Conservation (phyloP, 2,329 filamentous ascomycete genomes). For the Thielaviopsis musarum region DNA sequence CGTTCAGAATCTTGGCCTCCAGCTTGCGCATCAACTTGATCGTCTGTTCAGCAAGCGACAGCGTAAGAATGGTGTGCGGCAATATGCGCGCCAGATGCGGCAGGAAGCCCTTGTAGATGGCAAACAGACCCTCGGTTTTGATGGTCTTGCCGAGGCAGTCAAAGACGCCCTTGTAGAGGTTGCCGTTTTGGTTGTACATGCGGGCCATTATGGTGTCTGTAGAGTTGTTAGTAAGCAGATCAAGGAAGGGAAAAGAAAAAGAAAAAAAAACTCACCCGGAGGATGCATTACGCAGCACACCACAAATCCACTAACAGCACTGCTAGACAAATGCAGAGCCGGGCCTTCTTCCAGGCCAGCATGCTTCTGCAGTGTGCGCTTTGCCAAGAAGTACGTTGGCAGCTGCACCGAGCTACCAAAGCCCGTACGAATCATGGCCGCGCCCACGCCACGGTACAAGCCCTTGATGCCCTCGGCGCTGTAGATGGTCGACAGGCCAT, state of each 20-base stretch:
- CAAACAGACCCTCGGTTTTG: conserved; percentile 74
- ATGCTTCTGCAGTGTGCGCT: conserved; percentile 66
- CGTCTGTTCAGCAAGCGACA: conserved; percentile 90
- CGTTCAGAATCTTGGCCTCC: conserved; percentile 42
- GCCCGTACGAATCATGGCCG: conserved; percentile 89
- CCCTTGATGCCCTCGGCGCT: conserved; percentile 58
- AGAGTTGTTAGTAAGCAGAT: conserved; percentile 7
- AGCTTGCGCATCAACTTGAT: conserved; percentile 77
- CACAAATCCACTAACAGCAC: conserved; percentile 80
- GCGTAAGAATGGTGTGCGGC: conserved; percentile 85
- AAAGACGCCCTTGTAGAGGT: conserved; percentile 84
- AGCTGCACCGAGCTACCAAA: conserved; percentile 93
- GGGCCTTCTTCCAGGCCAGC: conserved; percentile 82
- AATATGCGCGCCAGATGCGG: conserved; percentile 87
- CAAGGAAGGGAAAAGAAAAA: neutral
- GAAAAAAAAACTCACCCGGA: conserved; percentile 46
- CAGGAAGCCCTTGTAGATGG: conserved; percentile 95
- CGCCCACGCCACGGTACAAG: conserved; percentile 76
- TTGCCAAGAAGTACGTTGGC: conserved; percentile 96
- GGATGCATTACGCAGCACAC: conserved; percentile 98
- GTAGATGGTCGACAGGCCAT: conserved; percentile 72
- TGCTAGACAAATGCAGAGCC: conserved; percentile 74
- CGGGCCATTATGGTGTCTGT: conserved; percentile 91
- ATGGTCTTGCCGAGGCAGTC: conserved; percentile 87
- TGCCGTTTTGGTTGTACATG: conserved; percentile 96